phyloP scores from a whole-genome alignment of 768 basidiomycete species.

The Rhizopogon vinicolor region DNA sequence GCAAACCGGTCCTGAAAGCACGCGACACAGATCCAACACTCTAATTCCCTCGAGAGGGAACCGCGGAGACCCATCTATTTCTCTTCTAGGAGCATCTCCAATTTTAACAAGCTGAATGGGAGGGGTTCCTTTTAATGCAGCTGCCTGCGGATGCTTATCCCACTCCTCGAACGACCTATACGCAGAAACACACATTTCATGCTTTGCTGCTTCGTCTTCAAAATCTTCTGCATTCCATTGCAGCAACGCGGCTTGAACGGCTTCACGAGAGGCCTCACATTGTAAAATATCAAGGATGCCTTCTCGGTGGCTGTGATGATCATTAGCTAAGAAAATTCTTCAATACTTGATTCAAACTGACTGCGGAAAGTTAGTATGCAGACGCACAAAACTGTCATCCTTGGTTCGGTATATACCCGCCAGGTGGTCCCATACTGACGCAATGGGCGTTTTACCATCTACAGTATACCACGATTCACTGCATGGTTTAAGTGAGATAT shows the following conservation, averaged over 20 bases:
- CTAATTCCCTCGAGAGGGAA: constrained; percentile 45
- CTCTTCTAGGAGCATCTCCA: constrained; percentile 40
- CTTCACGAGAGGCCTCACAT: constrained; percentile 28
- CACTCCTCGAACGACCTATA: constrained; percentile 46
- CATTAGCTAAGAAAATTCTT: background rate
- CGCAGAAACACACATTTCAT: constrained; percentile 46
- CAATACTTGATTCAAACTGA: constrained; percentile 17
- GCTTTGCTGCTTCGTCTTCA: constrained; percentile 40
- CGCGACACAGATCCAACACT: constrained; percentile 55
- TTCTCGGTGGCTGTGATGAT: constrained; percentile 38
- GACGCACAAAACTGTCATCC: constrained; percentile 43
- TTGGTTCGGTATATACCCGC: constrained; percentile 53
- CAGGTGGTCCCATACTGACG: constrained; percentile 40
- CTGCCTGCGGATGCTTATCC: constrained; percentile 45
- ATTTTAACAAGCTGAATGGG: constrained; percentile 43
- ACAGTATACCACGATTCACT: constrained; percentile 49
- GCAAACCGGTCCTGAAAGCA: constrained; percentile 54
- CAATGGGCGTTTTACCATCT: constrained; percentile 29
- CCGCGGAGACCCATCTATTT: background rate
- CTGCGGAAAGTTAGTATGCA: constrained; percentile 68
- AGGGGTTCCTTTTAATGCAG: constrained; percentile 31
- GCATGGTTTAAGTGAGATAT: constrained; percentile 24
- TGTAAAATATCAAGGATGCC: constrained; percentile 45
- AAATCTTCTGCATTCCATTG: constrained; percentile 42
- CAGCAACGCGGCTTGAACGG: constrained; percentile 34